Evolutionary conservation across 768 basidiomycete genomes (phyloP), one percentile per base, ranked within the genome.

Genomic region (Lactifluus subvellereus): DNA sequence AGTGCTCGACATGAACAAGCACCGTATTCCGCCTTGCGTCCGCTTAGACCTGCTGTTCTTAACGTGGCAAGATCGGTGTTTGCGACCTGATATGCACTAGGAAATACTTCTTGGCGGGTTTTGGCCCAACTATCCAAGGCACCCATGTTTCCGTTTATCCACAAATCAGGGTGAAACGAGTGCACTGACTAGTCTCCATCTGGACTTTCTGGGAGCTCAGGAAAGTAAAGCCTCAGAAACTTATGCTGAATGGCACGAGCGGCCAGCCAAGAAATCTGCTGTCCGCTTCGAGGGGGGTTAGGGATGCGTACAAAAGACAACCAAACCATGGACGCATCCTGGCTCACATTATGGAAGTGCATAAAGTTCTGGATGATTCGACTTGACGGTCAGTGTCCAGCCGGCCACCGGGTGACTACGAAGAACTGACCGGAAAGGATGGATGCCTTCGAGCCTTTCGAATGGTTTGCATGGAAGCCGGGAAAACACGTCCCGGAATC

Each of bases 11-110:
- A 49, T 43, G 18, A 43, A 27, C 6, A 71, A 82, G 69, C 59
- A 90, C 91, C 82, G 73, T 97, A 97, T 76, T 95, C 91, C 3
- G 89, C 91, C 72, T 97, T 97, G n/a, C 93, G 79, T 16, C 75
- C 81, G 64, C 88, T 91, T 60, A 96, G 73, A 0, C 94, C 94
- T 8, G 89, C 93, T 6, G 82, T 79, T 55, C 84, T 81, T 38
- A 96, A 77, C 2, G 78, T 78, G 13, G 80, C 66, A 33, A 88
- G 72, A 62, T 87, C 84, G 22, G 82, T 84, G 37, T 75, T 73
- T 2, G 83, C 77, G 2, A 96, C 89, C 71, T 88, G 82, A 49
- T 77, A 74, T 10, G 93, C 86, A 2, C 82, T 80, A 1, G 93
- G 93, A 72, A 91, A 95, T 62, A 81, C 63, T 27, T 56, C 67